phyloP scores from a whole-genome alignment of 2,329 filamentous ascomycete genomes.

The Myriosclerotinia duriaeana region DNA sequence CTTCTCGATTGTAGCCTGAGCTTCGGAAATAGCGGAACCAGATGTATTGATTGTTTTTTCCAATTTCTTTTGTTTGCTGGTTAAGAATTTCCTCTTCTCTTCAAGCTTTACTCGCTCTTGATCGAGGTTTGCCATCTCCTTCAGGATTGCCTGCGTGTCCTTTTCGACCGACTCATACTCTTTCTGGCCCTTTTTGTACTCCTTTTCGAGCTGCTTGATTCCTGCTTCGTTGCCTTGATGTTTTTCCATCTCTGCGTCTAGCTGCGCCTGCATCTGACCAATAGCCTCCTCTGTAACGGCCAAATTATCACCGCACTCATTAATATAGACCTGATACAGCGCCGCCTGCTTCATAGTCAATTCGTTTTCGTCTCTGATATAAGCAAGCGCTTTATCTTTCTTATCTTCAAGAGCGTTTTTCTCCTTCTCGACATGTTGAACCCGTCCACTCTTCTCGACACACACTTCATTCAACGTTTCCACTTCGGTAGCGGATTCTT shows the following conservation, averaged over 20 bases:
- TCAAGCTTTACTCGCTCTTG: constrained; percentile 97
- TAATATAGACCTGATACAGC: constrained; percentile 87
- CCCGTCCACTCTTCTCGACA: constrained; percentile 88
- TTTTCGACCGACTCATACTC: constrained; percentile 83
- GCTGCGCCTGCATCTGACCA: constrained; percentile 80
- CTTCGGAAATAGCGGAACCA: constrained; percentile 71
- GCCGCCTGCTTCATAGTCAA: constrained; percentile 84
- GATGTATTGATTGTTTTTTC: constrained; percentile 82
- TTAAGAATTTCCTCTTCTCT: constrained; percentile 93
- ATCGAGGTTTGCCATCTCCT: constrained; percentile 89
- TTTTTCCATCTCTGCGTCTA: constrained; percentile 86
- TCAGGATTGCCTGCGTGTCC: constrained; percentile 72
- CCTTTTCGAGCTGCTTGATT: constrained; percentile 85
- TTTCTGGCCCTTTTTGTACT: constrained; percentile 78
- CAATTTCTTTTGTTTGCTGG: constrained; percentile 88
- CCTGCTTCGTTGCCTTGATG: constrained; percentile 85
- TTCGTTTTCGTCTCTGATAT: constrained; percentile 90
- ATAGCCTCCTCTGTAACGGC: constrained; percentile 87
- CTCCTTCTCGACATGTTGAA: constrained; percentile 97
- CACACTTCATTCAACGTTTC: constrained; percentile 94
- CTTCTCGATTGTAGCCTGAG: constrained; percentile 74
- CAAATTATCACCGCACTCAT: constrained; percentile 86
- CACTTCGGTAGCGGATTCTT: constrained; percentile 86
- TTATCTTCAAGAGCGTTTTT: constrained; percentile 91
- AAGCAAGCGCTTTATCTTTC: constrained; percentile 90